These are phyloP conservation scores for Syzygium aromaticum DNA, from an alignment of 345 rosid species.

Conservation along the genomic window DNA sequence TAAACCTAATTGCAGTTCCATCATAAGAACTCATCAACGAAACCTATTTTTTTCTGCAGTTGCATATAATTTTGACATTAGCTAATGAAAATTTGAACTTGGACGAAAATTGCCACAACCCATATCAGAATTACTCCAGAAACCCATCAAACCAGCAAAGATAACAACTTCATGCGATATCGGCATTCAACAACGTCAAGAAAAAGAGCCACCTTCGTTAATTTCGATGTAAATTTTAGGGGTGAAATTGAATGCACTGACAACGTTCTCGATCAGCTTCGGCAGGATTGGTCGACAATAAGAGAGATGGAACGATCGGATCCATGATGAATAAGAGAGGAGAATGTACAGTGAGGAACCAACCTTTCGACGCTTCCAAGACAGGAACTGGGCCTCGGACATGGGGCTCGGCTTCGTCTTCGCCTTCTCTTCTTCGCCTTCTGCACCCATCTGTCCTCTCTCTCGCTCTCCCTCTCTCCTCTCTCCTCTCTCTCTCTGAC, in stretches of 20 bases:
- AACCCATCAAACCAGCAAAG: background rate
- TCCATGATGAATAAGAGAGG: background rate
- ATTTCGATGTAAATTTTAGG: background rate
- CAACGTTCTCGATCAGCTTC: background rate
- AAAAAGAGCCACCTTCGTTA: background rate
- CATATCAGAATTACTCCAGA: background rate
- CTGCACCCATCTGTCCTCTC: slow-evolving; percentile 41
- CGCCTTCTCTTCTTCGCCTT: slow-evolving; percentile 10
- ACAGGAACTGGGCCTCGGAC: slow-evolving; percentile 4
- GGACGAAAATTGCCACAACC: background rate
- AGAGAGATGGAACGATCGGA: background rate
- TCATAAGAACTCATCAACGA: background rate
- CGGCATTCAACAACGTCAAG: background rate
- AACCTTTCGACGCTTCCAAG: slow-evolving; percentile 14
- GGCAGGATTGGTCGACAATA: background rate
- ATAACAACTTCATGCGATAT: background rate
- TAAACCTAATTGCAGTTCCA: background rate
- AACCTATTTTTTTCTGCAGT: background rate
- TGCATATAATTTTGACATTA: background rate
- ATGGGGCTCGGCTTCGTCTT: background rate
- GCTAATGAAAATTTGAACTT: background rate
- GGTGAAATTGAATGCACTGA: background rate
- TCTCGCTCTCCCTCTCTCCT: background rate
- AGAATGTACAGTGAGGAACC: background rate
- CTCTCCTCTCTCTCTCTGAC: background rate